A percentile compares a stretch with the other conserved stretches of the same genome.
Conservation (phyloP, 306 rosid genomes). For the Quercus rubra region DNA sequence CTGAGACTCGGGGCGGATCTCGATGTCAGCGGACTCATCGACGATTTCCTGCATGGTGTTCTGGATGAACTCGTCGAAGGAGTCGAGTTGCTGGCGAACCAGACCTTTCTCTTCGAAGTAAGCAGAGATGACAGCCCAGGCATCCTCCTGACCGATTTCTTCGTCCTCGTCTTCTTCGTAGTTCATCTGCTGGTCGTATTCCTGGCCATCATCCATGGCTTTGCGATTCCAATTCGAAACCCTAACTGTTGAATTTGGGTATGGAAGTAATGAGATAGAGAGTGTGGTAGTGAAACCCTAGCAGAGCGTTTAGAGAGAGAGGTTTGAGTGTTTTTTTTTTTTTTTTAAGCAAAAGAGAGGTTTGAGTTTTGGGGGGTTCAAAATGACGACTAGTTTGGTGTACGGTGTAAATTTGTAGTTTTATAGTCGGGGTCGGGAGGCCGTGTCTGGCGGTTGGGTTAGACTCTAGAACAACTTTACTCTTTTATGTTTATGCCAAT, state of each 20-base stretch:
- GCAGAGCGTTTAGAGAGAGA: neutral
- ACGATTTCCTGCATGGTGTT: conserved; percentile 98
- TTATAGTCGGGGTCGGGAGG: neutral
- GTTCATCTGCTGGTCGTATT: conserved; percentile 63
- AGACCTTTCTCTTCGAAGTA: conserved; percentile 93
- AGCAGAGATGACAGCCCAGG: conserved; percentile 96
- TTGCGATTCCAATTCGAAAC: neutral
- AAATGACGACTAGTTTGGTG: too few relatives aligned
- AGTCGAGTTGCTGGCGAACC: conserved; percentile 92
- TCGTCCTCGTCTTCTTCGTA: conserved; percentile 75
- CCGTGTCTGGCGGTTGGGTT: neutral
- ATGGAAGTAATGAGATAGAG: neutral
- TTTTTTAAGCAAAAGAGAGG: neutral
- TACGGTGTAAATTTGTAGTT: neutral
- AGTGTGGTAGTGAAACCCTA: neutral
- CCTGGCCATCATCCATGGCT: conserved; percentile 71
- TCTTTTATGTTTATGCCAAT: too few relatives aligned
- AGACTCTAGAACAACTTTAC: too few relatives aligned
- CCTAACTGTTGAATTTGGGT: neutral
- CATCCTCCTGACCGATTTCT: conserved; percentile 92
- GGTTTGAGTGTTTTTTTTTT: too few relatives aligned
- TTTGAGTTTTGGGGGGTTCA: neutral
- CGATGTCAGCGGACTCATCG: conserved; percentile 88
- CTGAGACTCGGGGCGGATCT: conserved; percentile 95
- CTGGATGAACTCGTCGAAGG: conserved; percentile 95